Evolutionary conservation across 2,329 filamentous ascomycete species (phyloP).

Genomic region (Lachnum nothofagi): DNA sequence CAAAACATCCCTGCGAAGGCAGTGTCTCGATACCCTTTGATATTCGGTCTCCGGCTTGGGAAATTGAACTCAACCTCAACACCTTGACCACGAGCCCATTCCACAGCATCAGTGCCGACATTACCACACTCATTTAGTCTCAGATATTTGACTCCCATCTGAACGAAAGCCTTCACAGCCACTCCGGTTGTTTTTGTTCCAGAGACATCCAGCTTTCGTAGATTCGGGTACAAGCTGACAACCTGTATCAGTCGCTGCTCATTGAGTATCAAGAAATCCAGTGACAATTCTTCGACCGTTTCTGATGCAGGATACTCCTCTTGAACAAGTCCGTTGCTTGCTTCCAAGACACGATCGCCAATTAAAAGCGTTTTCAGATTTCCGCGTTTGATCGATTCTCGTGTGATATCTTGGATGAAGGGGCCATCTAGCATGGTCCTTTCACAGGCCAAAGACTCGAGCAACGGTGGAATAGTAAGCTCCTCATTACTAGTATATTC

Average conservation of each 20-base stretch:
- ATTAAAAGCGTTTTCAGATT: conserved; percentile 25
- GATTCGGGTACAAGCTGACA: conserved; percentile 23
- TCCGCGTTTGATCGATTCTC: conserved; percentile 15
- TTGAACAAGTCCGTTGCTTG: conserved; percentile 1
- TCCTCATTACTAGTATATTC: conserved; percentile 1
- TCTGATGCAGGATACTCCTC: conserved; percentile 23
- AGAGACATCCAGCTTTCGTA: conserved; percentile 27
- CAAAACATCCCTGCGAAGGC: background rate
- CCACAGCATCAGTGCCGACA: conserved; percentile 30
- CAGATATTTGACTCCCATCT: conserved; percentile 26
- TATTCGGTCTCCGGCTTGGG: background rate
- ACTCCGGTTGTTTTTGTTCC: conserved; percentile 31
- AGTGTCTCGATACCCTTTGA: background rate
- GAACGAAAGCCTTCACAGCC: conserved; percentile 31
- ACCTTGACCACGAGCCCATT: conserved; percentile 29
- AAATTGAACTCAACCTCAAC: conserved; percentile 24
- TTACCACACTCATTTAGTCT: conserved; percentile 25
- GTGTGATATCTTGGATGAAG: conserved; percentile 15
- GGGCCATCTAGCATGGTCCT: conserved; percentile 13
- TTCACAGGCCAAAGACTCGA: conserved; percentile 26
- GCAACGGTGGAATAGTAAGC: conserved; percentile 18
- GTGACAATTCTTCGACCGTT: conserved; percentile 23
- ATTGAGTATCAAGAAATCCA: conserved; percentile 9
- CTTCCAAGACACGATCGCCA: conserved; percentile 15
- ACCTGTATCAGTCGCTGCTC: conserved; percentile 22